A percentile compares a stretch with the other conserved stretches of the same genome.
phyloP scores from a whole-genome alignment of 1,284 basidiomycete genomes.

The Cronartium ribicola region DNA sequence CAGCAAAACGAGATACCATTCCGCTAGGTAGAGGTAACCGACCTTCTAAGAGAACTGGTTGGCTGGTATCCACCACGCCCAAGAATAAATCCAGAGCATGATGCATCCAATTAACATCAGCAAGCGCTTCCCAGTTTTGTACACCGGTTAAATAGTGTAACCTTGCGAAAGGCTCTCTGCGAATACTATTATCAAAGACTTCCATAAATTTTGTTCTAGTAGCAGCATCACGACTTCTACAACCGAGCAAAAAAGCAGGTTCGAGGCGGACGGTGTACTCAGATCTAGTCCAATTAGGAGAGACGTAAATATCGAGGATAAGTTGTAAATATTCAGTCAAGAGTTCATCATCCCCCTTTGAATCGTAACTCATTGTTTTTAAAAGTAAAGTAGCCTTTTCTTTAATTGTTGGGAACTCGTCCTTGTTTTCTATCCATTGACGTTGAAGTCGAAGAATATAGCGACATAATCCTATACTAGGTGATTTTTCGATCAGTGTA shows the following conservation, averaged over 20 bases:
- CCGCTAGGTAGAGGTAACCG: constrained; percentile 44
- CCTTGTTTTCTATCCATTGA: constrained; percentile 81
- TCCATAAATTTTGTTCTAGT: constrained; percentile 85
- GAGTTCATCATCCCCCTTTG: constrained; percentile 64
- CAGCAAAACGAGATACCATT: constrained; percentile 18
- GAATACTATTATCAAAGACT: constrained; percentile 82
- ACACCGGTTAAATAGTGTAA: constrained; percentile 87
- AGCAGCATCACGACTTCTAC: constrained; percentile 71
- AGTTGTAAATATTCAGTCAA: constrained; percentile 82
- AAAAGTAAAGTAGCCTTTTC: constrained; percentile 87
- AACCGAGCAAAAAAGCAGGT: constrained; percentile 87
- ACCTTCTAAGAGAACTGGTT: constrained; percentile 48
- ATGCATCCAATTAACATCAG: constrained; percentile 92
- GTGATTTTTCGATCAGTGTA: constrained; percentile 86
- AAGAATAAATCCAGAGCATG: constrained; percentile 85
- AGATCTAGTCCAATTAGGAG: constrained; percentile 75
- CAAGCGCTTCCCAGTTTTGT: constrained; percentile 91
- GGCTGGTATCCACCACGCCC: constrained; percentile 70
- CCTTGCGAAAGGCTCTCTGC: constrained; percentile 72
- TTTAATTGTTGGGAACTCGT: constrained; percentile 77
- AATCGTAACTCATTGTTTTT: constrained; percentile 85
- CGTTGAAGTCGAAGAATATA: constrained; percentile 82
- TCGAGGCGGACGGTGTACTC: constrained; percentile 92
- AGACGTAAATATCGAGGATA: constrained; percentile 90
- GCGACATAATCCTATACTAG: constrained; percentile 71